A percentile compares a stretch with the other conserved stretches of the same genome.
These are phyloP conservation scores for Thamnidium elegans DNA, from an alignment of 192 early-diverging fungal species.

Conservation along the genomic window DNA sequence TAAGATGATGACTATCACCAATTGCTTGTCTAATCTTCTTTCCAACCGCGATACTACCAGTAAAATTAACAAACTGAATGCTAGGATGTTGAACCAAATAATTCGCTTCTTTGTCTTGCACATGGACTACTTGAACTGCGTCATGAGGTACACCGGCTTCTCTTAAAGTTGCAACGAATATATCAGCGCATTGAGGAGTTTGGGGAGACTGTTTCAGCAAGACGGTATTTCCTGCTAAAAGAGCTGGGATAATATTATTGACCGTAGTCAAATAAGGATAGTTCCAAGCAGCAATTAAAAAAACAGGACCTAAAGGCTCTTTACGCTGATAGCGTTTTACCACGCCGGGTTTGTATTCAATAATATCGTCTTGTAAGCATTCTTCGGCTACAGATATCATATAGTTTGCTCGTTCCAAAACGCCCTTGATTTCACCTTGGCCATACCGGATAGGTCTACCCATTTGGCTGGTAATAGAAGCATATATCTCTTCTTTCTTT, in stretches of 20 bases:
- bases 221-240: slow-evolving; percentile 76
- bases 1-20: slow-evolving; percentile 52
- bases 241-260: slow-evolving; percentile 75
- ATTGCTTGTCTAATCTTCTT: slow-evolving; percentile 49
- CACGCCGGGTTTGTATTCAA: slow-evolving; percentile 43
- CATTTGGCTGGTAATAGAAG: slow-evolving; percentile 63
- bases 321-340: slow-evolving; percentile 66
- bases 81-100: slow-evolving; percentile 54
- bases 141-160: slow-evolving; percentile 66
- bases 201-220: slow-evolving; percentile 79
- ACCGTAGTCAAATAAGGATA: slow-evolving; percentile 76
- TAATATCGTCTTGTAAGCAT: slow-evolving; percentile 54
- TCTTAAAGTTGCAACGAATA: slow-evolving; percentile 59
- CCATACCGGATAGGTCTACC: slow-evolving; percentile 65
- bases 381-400: slow-evolving; percentile 67
- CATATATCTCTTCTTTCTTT: slow-evolving; percentile 53
- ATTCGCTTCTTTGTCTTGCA: slow-evolving; percentile 48
- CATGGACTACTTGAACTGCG: slow-evolving; percentile 61
- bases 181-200: slow-evolving; percentile 73
- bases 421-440: slow-evolving; percentile 69
- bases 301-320: slow-evolving; percentile 58
- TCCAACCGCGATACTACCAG: slow-evolving; percentile 73
- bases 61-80: slow-evolving; percentile 72
- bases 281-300: slow-evolving; percentile 67
- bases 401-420: slow-evolving; percentile 62